Conservation (phyloP, 2,329 filamentous ascomycete genomes). For the Metarhizium sp. region DNA sequence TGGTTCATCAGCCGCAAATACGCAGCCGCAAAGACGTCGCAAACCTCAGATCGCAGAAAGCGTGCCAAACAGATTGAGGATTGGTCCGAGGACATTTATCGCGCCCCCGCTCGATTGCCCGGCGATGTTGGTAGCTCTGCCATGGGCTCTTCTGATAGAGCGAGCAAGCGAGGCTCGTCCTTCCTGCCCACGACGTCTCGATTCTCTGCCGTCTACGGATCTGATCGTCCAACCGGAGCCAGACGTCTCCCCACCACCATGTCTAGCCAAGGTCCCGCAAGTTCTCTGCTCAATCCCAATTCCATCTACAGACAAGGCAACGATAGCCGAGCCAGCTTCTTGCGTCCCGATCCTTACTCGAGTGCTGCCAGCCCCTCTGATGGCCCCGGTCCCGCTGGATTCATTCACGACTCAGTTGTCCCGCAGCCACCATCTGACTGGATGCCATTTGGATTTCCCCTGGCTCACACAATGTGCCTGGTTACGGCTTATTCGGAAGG, state of each 20-base stretch:
- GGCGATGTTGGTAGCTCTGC: conserved; percentile 63
- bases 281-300: conserved; percentile 60
- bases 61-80: conserved; percentile 92
- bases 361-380: conserved; percentile 49
- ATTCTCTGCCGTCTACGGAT: conserved; percentile 83
- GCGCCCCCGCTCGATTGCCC: conserved; percentile 71
- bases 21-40: conserved; percentile 75
- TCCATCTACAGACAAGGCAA: conserved; percentile 63
- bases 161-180: conserved; percentile 69
- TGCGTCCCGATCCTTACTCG: conserved; percentile 48
- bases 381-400: conserved; percentile 76
- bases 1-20: conserved; percentile 91
- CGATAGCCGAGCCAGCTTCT: conserved; percentile 55
- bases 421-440: conserved; percentile 94
- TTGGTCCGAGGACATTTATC: conserved; percentile 96
- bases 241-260: conserved; percentile 72
- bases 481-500: conserved; percentile 98
- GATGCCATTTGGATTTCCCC: conserved; percentile 92
- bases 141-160: conserved; percentile 50
- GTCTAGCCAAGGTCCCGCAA: conserved; percentile 75
- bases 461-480: conserved; percentile 87
- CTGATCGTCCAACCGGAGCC: conserved; percentile 45
- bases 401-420: conserved; percentile 91
- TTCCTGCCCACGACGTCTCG: conserved; percentile 91
- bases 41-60: conserved; percentile 71